phyloP scores from a whole-genome alignment of 2,329 filamentous ascomycete genomes.

The Nothophoma quercina region DNA sequence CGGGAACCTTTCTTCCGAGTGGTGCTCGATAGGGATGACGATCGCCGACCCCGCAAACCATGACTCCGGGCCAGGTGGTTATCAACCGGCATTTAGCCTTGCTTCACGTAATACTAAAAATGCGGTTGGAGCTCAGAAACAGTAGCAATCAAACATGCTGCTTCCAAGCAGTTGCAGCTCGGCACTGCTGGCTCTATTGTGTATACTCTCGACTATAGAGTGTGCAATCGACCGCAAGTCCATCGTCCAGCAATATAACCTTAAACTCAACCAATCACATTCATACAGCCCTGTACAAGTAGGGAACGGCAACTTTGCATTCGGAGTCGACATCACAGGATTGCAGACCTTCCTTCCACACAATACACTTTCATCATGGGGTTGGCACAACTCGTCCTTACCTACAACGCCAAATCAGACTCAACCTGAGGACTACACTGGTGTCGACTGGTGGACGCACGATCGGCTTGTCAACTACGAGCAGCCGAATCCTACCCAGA shows the following conservation, averaged over 20 bases:
- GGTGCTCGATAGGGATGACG: background rate
- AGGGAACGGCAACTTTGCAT: constrained; percentile 59
- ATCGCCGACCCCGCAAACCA: constrained; percentile 5
- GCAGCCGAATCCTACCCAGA: constrained; percentile 52
- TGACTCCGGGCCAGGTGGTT: background rate
- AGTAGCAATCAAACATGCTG: background rate
- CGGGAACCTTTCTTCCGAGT: background rate
- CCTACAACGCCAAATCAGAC: constrained; percentile 50
- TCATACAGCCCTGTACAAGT: constrained; percentile 61
- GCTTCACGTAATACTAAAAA: no score
- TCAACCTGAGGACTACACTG: constrained; percentile 49
- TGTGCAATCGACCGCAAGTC: constrained; percentile 39
- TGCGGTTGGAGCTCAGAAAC: no score
- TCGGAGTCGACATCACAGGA: constrained; percentile 57
- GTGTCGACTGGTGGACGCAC: constrained; percentile 56
- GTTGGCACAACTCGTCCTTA: constrained; percentile 56
- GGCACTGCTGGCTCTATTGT: background rate
- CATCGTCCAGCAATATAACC: constrained; percentile 53
- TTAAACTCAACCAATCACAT: constrained; percentile 58
- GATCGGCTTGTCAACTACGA: constrained; percentile 54
- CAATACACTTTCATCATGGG: constrained; percentile 55
- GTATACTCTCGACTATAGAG: background rate
- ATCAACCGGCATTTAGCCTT: background rate
- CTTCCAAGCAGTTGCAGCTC: background rate
- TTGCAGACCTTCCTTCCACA: constrained; percentile 56